Base-by-base conservation (phyloP, 148 eudicot genomes). In the Arbutus unedo region DNA sequence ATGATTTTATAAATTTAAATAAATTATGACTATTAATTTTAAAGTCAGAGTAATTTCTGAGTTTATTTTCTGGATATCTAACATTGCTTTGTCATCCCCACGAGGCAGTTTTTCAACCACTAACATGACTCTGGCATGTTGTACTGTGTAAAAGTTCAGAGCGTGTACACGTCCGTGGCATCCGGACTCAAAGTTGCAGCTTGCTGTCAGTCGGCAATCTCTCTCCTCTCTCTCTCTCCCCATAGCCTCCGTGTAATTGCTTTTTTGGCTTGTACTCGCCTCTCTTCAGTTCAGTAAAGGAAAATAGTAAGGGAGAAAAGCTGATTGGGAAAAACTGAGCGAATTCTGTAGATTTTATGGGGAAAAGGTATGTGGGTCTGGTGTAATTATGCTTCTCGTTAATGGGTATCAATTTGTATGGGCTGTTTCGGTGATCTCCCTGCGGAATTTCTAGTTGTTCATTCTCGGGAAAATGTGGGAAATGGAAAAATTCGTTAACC, bases 291-390 rank as follows among this genome's bases (percentile, higher is more conserved):
- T 3, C 6, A 5, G 41, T 4, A 31, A 0, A 66, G 10, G n/a
- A 4, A 4, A 59, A 60, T 49, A 3, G 38, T 25, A 18, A 8
- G 14, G 38, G 57, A 15, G 21, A 48, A 5, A 11, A 51, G 45
- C 79, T 25, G 79, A 23, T 51, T 25, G 41, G 23, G 25, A 23
- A 53, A 23, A 51, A 13, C 60, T 14, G 79, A 15, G 60, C 3
- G 41, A 49, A 79, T 53, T 80, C 82, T 15, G 19, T 68, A 59
- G 82, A 21, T 80, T 80, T 31, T 19, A 70, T 53, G 64, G 47
- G 76, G 8, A 19, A 62, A 80, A 80, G 82, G 82, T 80, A 19
- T 14, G 82, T 51, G 76, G 64, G 82, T 70, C 76, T 79, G 21
- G 50, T 31, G 6, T 50, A 16, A 51, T 0, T 74, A 4, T 45